phyloP scores from a whole-genome alignment of 140 eudicot species.

The Ambrosia hybrid region DNA sequence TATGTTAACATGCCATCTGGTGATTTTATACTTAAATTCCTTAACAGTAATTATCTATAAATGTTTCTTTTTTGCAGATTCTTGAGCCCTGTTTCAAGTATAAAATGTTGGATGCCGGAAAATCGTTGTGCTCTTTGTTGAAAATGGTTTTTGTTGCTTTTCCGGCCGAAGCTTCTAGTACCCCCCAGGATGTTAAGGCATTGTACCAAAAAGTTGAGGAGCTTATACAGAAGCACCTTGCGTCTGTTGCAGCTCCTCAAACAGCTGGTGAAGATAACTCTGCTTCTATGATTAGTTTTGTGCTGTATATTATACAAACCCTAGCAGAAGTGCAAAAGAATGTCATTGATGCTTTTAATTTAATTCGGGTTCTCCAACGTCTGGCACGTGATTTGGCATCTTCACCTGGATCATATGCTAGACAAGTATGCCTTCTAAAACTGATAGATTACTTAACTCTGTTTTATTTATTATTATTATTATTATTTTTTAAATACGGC shows the following conservation, averaged over 20 bases:
- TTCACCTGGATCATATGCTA: slow-evolving; percentile 57
- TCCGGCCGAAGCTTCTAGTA: slow-evolving; percentile 78
- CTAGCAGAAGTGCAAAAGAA: slow-evolving; percentile 85
- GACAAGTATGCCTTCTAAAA: slow-evolving; percentile 61
- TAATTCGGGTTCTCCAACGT: slow-evolving; percentile 88
- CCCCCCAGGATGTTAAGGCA: slow-evolving; percentile 83
- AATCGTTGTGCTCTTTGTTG: slow-evolving; percentile 80
- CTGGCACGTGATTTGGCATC: slow-evolving; percentile 93
- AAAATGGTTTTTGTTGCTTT: slow-evolving; percentile 89
- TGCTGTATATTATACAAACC: slow-evolving; percentile 71
- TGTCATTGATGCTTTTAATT: slow-evolving; percentile 67
- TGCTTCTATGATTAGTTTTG: slow-evolving; percentile 86
- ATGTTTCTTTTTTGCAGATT: slow-evolving; percentile 48
- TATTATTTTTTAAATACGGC: neutral
- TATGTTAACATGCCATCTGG: slow-evolving; percentile 24
- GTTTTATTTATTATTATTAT: neutral
- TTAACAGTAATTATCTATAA: neutral
- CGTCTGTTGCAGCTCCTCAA: slow-evolving; percentile 79
- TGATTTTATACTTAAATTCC: slow-evolving; percentile 1
- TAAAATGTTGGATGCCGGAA: slow-evolving; percentile 95
- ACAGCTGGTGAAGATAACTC: slow-evolving; percentile 93
- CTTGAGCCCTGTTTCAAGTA: slow-evolving; percentile 97
- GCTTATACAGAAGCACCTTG: slow-evolving; percentile 86
- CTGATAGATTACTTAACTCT: slow-evolving; percentile 7
- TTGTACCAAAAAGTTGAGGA: slow-evolving; percentile 80